These are phyloP conservation scores for Rhodomyrtus tomentosa DNA, from an alignment of 345 rosid species.

Conservation along the genomic window DNA sequence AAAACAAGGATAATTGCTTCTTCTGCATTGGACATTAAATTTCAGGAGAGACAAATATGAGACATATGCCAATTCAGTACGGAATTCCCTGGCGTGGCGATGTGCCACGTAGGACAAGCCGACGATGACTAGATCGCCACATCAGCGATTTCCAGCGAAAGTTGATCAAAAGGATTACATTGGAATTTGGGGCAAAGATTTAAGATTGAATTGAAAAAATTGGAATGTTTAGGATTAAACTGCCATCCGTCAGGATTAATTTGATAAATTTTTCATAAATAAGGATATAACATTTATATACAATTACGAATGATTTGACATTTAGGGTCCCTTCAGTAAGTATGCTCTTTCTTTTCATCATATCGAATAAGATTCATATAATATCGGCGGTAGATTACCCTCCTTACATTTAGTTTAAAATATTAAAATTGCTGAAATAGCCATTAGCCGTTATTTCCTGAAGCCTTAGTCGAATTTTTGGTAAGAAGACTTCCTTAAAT, in stretches of 20 bases:
- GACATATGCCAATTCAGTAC: neutral
- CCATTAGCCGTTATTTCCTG: neutral
- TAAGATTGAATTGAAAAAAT: neutral
- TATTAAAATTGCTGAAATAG: neutral
- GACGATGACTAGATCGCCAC: neutral
- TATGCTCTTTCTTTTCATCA: neutral
- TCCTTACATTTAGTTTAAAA: neutral
- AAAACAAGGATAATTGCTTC: neutral
- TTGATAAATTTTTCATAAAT: neutral
- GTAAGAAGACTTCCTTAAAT: too few relatives aligned
- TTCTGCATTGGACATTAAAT: neutral
- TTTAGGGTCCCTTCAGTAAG: neutral
- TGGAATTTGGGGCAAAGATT: neutral
- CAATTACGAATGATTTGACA: neutral
- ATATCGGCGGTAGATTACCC: neutral
- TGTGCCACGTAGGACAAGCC: neutral
- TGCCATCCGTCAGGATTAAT: neutral
- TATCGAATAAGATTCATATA: neutral
- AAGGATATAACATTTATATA: neutral
- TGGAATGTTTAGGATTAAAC: neutral
- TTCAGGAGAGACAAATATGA: neutral
- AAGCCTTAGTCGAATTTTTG: neutral
- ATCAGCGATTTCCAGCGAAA: neutral
- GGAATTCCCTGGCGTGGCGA: neutral
- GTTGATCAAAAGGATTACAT: neutral